Conservation (phyloP, 345 rosid genomes). For the Eucalyptus rudis region DNA sequence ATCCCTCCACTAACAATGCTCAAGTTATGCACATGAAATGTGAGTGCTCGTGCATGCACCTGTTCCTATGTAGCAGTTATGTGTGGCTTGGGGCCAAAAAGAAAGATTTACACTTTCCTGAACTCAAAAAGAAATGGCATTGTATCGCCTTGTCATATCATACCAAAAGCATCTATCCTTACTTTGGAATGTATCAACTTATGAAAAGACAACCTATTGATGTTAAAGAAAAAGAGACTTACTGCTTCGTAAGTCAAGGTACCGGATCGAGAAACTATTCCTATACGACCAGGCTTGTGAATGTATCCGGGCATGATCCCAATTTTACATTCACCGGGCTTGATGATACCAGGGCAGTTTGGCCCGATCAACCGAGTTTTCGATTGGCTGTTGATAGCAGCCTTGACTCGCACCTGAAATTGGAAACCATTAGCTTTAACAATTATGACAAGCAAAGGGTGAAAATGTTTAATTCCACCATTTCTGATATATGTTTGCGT, state of each 20-base stretch:
- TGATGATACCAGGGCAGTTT: slow-evolving; percentile 89
- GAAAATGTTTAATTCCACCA: not conserved
- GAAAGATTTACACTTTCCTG: not conserved
- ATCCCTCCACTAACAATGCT: not conserved
- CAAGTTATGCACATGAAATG: not conserved
- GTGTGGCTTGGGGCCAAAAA: not conserved
- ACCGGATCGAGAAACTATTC: slow-evolving; percentile 94
- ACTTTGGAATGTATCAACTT: not conserved
- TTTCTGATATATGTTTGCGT: not conserved
- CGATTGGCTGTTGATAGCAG: slow-evolving; percentile 73
- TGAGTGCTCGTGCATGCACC: not conserved
- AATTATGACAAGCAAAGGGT: not conserved
- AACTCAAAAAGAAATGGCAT: not conserved
- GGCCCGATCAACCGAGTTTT: slow-evolving; percentile 94
- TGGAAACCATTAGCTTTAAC: not conserved
- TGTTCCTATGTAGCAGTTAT: not conserved
- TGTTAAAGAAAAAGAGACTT: slow-evolving; percentile 3
- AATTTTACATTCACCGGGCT: slow-evolving; percentile 89
- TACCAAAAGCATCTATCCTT: not conserved
- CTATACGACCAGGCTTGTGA: slow-evolving; percentile 91
- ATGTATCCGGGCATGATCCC: slow-evolving; percentile 98
- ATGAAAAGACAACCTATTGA: not conserved
- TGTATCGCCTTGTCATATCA: not conserved
- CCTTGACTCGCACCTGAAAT: slow-evolving; percentile 74
- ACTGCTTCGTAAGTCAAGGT: slow-evolving; percentile 98